These are phyloP conservation scores for Sporothrix variecibatus DNA, from an alignment of 2,329 filamentous ascomycete genomes.

Conservation along the genomic window DNA sequence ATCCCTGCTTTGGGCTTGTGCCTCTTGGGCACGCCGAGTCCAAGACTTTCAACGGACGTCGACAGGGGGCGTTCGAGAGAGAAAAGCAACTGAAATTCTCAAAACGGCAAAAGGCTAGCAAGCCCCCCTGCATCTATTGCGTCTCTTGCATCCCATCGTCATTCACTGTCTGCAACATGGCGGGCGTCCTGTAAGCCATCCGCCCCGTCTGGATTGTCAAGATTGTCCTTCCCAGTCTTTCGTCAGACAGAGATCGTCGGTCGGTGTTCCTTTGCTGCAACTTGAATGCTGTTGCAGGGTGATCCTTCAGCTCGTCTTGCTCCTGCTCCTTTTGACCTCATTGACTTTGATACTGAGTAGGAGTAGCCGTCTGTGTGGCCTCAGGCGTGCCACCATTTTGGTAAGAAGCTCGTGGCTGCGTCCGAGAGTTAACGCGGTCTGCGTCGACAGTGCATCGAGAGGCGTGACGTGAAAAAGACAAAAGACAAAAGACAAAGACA, in stretches of 20 bases:
- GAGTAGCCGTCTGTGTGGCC: not conserved
- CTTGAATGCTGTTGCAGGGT: not conserved
- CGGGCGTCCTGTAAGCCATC: not conserved
- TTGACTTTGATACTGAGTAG: not conserved
- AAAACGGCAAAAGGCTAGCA: not conserved
- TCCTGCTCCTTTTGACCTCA: not conserved
- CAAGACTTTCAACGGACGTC: too few relatives aligned
- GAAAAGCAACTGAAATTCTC: not conserved
- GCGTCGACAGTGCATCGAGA: not conserved
- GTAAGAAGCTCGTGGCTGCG: not conserved
- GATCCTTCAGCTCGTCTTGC: not conserved
- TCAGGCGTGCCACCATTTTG: not conserved
- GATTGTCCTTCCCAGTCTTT: not conserved
- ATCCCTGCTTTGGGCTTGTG: not conserved
- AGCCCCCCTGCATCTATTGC: not conserved
- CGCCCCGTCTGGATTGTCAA: not conserved
- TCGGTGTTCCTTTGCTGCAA: not conserved
- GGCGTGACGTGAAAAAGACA: not conserved
- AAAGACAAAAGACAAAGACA: not conserved
- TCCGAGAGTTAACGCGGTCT: constrained; percentile 3
- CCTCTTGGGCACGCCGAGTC: not conserved
- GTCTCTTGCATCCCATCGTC: not conserved
- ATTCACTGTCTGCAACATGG: constrained; percentile 16
- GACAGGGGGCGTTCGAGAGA: too few relatives aligned
- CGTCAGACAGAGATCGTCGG: not conserved